A percentile compares a stretch with the other conserved stretches of the same genome.
Conservation (phyloP, 768 basidiomycete genomes). For the Panaeolus papilionaceus region DNA sequence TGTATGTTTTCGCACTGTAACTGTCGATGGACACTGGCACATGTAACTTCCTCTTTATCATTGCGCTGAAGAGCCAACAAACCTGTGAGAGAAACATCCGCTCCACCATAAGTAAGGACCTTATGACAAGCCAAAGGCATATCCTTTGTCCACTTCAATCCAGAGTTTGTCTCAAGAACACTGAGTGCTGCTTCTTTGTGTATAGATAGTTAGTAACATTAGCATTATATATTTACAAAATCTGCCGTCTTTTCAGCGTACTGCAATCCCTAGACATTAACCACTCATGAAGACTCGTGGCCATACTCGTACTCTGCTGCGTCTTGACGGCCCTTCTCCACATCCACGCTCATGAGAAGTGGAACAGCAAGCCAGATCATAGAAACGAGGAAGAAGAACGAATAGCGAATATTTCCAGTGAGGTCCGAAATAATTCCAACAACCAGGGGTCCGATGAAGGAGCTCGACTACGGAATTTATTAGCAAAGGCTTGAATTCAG, state of each 20-base stretch:
- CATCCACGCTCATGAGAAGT: constrained; percentile 71
- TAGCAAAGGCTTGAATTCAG: constrained; percentile 4
- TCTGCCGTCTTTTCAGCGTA: background rate
- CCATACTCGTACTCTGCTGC: constrained; percentile 45
- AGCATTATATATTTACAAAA: constrained; percentile 18
- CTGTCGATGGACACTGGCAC: background rate
- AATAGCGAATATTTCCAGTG: constrained; percentile 91
- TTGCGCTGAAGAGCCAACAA: no score
- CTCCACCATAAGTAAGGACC: no score
- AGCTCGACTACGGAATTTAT: constrained; percentile 68
- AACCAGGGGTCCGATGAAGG: constrained; percentile 89
- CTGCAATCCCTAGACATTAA: background rate
- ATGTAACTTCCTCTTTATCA: background rate
- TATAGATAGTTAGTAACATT: background rate
- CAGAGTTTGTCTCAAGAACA: no score
- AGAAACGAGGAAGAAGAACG: constrained; percentile 84
- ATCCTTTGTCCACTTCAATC: no score
- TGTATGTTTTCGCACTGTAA: background rate
- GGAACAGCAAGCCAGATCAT: constrained; percentile 88
- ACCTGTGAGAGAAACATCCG: no score
- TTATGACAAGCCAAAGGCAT: no score
- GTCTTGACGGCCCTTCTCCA: constrained; percentile 65
- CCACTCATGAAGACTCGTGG: constrained; percentile 10
- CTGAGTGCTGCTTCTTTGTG: background rate
- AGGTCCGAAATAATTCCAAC: constrained; percentile 88